Base-by-base conservation (phyloP, 805 yeast genomes). In the Osmozyma mogii region DNA sequence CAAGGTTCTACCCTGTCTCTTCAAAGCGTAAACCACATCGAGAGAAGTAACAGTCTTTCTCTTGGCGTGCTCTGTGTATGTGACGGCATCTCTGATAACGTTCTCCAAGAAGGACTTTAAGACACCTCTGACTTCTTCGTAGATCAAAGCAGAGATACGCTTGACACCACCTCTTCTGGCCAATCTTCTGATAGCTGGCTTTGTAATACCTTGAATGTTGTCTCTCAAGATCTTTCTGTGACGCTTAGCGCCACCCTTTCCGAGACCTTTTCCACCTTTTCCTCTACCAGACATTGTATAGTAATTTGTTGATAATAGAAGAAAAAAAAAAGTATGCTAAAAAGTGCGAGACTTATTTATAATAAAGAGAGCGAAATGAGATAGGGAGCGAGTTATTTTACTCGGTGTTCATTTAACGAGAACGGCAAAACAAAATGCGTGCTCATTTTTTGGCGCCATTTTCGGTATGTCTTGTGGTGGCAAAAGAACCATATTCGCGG, bases 91-190 rank as follows among this genome's bases (percentile, higher is more conserved):
- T 77, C 96, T 85, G 71, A 89, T 89, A 50, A 92, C 96, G 59
- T 84, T 80, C 70, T 85, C 96, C 62, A 89, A 78, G 82, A 89
- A 89, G 35, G 95, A 74, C 73, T 88, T 88, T 49, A 89, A 75
- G 49, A 92, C 96, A 50, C 82, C 88, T 76, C 98, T 87, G 59
- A 92, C 95, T 74, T 89, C 96, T 72, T 89, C 98, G 75, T 89
- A 89, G 65, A 89, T 89, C 62, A 88, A 74, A 65, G 95, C 97
- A 43, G 97, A 89, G 58, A 89, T 89, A 84, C 98, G 95, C 82
- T 89, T 89, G 61, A 89, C 98, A 88, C 98, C 98, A 74, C 98
- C 98, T 84, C 98, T 87, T 81, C 98, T 89, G 31, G 98, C 98
- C 57, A 89, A 82, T 84, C 98, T 89, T 77, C 98, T 87, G 61